Conservation (phyloP, 306 rosid species). For the Malus sylvestris region DNA sequence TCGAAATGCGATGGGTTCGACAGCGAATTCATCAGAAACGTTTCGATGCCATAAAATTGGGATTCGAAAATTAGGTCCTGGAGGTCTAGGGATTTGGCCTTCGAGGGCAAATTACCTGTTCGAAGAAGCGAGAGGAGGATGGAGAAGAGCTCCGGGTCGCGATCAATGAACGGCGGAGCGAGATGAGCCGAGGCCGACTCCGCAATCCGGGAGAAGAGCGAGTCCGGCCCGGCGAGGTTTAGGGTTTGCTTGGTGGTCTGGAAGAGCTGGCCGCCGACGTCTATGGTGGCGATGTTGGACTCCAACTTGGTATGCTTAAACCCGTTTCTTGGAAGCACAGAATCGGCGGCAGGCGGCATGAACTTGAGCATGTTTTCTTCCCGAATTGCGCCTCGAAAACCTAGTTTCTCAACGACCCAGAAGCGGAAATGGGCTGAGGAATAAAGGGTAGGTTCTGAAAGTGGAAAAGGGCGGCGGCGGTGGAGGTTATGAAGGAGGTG, state of each 20-base stretch:
- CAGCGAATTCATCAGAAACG: conserved; percentile 45
- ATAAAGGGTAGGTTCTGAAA: neutral
- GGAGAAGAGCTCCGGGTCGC: conserved; percentile 86
- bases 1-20: conserved; percentile 82
- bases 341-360: conserved; percentile 44
- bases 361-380: neutral
- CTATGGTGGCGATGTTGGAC: conserved; percentile 61
- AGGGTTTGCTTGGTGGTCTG: conserved; percentile 89
- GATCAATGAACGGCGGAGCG: conserved; percentile 53
- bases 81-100: conserved; percentile 58
- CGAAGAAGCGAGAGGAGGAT: conserved; percentile 82
- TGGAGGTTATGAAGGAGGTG: neutral
- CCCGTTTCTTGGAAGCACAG: conserved; percentile 11
- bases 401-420: neutral
- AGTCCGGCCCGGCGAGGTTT: conserved; percentile 48
- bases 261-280: conserved; percentile 73
- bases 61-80: conserved; percentile 75
- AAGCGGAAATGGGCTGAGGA: neutral
- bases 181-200: conserved; percentile 3
- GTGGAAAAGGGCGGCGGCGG: neutral
- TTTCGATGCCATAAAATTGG: conserved; percentile 69
- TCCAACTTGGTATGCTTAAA: conserved; percentile 20
- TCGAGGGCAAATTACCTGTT: conserved; percentile 82
- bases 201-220: conserved; percentile 47
- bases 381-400: neutral